A percentile compares a stretch with the other conserved stretches of the same genome.
Conservation (phyloP, 208 protist genomes). For the Crithidia thermophila region DNA sequence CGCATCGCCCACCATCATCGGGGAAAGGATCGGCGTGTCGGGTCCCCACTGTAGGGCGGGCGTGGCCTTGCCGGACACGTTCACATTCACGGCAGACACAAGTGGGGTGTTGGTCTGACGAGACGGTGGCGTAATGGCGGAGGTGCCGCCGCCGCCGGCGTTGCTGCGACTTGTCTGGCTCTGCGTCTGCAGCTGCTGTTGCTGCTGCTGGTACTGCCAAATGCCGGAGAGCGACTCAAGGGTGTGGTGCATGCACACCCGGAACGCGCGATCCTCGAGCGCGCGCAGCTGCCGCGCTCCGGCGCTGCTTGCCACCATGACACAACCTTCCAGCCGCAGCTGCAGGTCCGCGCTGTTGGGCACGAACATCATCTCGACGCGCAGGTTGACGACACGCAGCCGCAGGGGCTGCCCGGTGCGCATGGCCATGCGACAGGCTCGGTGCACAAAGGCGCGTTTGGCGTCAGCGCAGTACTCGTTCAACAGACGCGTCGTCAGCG, state of each 20-base stretch:
- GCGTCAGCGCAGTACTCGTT: slow-evolving; percentile 85
- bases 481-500: slow-evolving; percentile 51
- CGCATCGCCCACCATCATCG: background rate
- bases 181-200: slow-evolving; percentile 17
- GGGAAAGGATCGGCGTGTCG: slow-evolving; percentile 21
- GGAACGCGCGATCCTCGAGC: slow-evolving; percentile 70
- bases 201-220: slow-evolving; percentile 25
- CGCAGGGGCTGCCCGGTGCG: slow-evolving; percentile 36
- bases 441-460: slow-evolving; percentile 75
- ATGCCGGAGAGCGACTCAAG: slow-evolving; percentile 30
- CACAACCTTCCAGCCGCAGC: slow-evolving; percentile 76
- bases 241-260: slow-evolving; percentile 63
- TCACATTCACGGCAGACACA: background rate
- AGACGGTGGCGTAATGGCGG: background rate
- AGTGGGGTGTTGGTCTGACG: slow-evolving; percentile 16
- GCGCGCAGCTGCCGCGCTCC: slow-evolving; percentile 35
- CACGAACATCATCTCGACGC: slow-evolving; percentile 71
- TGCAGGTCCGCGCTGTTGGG: slow-evolving; percentile 79
- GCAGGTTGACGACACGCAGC: slow-evolving; percentile 68
- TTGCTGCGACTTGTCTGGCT: slow-evolving; percentile 17
- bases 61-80: slow-evolving; percentile 10
- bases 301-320: slow-evolving; percentile 55
- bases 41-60: slow-evolving; percentile 13
- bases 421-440: slow-evolving; percentile 68
- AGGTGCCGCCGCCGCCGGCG: slow-evolving; percentile 2